These are phyloP conservation scores for Sechiopsis laciniata DNA, from an alignment of 306 rosid species.

Conservation along the genomic window DNA sequence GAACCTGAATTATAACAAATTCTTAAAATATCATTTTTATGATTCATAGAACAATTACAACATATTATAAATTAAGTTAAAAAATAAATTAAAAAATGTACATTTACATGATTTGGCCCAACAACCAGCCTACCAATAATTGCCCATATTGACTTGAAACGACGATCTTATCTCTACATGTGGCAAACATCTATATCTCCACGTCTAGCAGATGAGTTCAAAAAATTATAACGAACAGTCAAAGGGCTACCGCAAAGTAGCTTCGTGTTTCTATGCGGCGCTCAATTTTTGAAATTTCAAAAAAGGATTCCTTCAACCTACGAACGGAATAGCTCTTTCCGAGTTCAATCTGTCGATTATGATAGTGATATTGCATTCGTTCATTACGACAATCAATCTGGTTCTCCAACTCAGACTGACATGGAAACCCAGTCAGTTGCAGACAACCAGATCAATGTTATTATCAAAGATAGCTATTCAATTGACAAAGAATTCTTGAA, in stretches of 20 bases:
- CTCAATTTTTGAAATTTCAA: constrained; percentile 31
- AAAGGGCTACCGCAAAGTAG: neutral
- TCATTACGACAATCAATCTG: no score
- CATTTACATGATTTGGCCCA: neutral
- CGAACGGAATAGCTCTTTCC: no score
- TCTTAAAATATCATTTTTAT: no score
- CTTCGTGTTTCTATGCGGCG: constrained; percentile 3
- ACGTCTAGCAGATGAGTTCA: neutral
- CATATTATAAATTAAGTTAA: neutral
- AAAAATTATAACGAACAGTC: neutral
- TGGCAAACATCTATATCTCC: neutral
- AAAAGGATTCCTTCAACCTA: constrained; percentile 38
- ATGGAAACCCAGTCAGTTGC: no score
- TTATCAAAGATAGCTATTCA: no score
- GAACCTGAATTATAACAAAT: no score
- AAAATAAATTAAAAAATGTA: neutral
- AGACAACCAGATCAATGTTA: no score
- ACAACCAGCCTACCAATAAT: neutral
- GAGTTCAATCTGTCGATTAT: no score
- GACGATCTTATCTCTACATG: constrained; percentile 10
- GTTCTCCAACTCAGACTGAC: no score
- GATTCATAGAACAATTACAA: no score
- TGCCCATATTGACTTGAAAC: neutral
- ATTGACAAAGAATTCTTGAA: no score
- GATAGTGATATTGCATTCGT: no score